Percentiles rank a stretch among this genome's conserved stretches.
These are phyloP conservation scores for Linum lewisii DNA, from an alignment of 345 rosid species.

Conservation along the genomic window DNA sequence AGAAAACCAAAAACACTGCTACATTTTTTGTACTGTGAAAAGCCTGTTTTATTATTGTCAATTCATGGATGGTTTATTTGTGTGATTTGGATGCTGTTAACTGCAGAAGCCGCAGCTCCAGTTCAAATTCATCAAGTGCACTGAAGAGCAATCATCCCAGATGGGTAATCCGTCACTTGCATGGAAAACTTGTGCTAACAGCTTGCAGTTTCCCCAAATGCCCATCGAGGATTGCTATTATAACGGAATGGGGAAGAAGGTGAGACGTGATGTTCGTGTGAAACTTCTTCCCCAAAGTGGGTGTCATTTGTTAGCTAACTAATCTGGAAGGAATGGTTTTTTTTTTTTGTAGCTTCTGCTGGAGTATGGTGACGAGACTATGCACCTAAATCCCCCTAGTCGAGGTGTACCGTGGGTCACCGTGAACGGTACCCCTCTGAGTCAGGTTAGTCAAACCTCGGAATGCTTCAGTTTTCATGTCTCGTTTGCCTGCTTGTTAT, in stretches of 20 bases:
- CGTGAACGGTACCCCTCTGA: not conserved
- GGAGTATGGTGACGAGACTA: not conserved
- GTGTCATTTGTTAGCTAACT: not conserved
- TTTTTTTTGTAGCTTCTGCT: not conserved
- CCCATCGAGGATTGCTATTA: not conserved
- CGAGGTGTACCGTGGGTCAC: not conserved
- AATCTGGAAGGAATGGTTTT: not conserved
- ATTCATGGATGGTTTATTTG: too few species aligned
- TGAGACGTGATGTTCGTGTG: not conserved
- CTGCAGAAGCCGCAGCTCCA: not conserved
- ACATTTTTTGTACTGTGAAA: too few species aligned
- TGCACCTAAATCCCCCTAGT: not conserved
- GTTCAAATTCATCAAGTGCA: not conserved
- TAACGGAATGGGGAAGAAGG: not conserved
- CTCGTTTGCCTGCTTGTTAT: not conserved
- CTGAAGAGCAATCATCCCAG: not conserved
- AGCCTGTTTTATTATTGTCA: too few species aligned
- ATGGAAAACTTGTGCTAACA: not conserved
- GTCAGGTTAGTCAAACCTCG: not conserved
- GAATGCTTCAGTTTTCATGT: not conserved
- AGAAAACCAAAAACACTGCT: not conserved
- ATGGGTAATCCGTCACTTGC: not conserved
- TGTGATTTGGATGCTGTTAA: not conserved
- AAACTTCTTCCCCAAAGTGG: not conserved
- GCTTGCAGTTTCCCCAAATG: not conserved